These are phyloP conservation scores for Cyamopsis tetragonoloba DNA, from an alignment of 306 rosid species.

Conservation along the genomic window DNA sequence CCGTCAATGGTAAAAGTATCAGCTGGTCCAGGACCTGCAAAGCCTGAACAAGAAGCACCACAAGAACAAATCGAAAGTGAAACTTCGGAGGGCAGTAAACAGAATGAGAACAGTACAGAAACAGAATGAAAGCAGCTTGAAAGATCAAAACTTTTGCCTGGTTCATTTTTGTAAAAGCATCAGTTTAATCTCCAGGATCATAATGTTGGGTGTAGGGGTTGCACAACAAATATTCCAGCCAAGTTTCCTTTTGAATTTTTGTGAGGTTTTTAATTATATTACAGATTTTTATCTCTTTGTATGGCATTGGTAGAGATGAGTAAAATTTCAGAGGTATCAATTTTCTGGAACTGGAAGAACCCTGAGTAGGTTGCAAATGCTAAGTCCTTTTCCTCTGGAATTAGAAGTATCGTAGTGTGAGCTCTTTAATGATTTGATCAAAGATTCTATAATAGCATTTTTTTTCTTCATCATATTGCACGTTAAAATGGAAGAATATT, in stretches of 20 bases:
- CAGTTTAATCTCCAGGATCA: conserved; percentile 26
- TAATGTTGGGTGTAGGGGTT: conserved; percentile 16
- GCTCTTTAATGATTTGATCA: neutral
- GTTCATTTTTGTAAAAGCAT: conserved; percentile 47
- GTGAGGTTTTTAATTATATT: conserved; percentile 34
- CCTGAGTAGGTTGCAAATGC: neutral
- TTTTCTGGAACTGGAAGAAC: conserved; percentile 17
- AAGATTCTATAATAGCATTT: neutral
- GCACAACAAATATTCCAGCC: conserved; percentile 27
- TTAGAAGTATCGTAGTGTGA: neutral
- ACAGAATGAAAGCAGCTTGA: conserved; percentile 46
- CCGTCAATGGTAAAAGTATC: conserved; percentile 98
- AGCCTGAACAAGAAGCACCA: conserved; percentile 44
- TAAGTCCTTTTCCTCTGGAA: conserved; percentile 19
- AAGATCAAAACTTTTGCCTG: conserved; percentile 22
- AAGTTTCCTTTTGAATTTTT: conserved; percentile 6
- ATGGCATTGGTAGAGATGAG: conserved; percentile 19
- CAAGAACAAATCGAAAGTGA: conserved; percentile 43
- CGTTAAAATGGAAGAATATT: neutral
- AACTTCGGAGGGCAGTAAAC: conserved; percentile 26
- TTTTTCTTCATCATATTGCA: neutral
- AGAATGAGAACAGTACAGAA: conserved; percentile 29
- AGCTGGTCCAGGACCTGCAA: conserved; percentile 92
- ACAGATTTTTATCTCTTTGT: conserved; percentile 20
- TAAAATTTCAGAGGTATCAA: neutral